A percentile compares a stretch with the other conserved stretches of the same genome.
phyloP scores from a whole-genome alignment of 768 basidiomycete genomes.

The Tricholoma furcatifolium region DNA sequence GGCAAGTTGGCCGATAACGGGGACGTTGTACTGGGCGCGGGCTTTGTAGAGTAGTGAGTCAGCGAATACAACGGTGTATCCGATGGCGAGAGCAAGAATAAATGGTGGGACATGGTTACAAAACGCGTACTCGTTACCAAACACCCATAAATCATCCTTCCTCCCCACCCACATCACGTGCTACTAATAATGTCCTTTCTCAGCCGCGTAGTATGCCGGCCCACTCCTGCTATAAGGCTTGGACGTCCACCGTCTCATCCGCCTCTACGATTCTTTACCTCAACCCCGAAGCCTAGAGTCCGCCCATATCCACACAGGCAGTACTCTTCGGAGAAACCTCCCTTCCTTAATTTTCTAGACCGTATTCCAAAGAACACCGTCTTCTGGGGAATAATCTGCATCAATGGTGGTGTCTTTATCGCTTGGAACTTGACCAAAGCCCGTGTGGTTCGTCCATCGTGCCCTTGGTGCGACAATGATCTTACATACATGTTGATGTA shows the following conservation, averaged over 20 bases:
- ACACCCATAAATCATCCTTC: slow-evolving; percentile 2
- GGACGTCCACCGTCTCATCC: background rate
- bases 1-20: slow-evolving; percentile 82
- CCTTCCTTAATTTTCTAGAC: slow-evolving; percentile 43
- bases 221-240: background rate
- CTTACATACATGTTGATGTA: slow-evolving; percentile 16
- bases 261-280: slow-evolving; percentile 13
- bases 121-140: slow-evolving; percentile 5
- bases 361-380: slow-evolving; percentile 50
- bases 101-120: slow-evolving; percentile 75
- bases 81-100: slow-evolving; percentile 82
- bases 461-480: background rate
- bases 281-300: slow-evolving; percentile 4
- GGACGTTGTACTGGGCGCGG: slow-evolving; percentile 54
- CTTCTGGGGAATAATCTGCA: slow-evolving; percentile 61
- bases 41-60: slow-evolving; percentile 80
- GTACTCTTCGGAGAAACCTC: slow-evolving; percentile 1
- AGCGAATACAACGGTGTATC: slow-evolving; percentile 85
- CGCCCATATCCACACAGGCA: slow-evolving; percentile 19
- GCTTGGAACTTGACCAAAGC: slow-evolving; percentile 56
- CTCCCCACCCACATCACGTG: slow-evolving; percentile 18
- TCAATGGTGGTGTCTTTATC: slow-evolving; percentile 62
- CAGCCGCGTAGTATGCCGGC: slow-evolving; percentile 11
- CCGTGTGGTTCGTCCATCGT: slow-evolving; percentile 29
- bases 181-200: slow-evolving; percentile 9